Evolutionary conservation across 108 stramenopile species (phyloP).

Genomic region (Bacterosira constricta): DNA sequence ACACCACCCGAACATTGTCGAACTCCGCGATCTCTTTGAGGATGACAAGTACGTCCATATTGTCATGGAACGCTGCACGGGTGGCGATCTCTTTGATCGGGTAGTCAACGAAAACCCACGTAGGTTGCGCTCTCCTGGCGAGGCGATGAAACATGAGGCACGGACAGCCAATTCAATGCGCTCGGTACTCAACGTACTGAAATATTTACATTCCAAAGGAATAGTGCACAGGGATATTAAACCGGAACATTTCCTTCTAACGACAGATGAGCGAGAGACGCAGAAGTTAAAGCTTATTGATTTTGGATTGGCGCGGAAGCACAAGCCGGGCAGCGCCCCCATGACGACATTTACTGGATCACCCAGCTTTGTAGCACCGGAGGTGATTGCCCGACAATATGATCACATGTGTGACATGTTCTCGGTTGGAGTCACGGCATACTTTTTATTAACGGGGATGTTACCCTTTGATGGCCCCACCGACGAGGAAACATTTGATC

Average conservation of each 20-base stretch:
- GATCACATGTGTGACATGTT: constrained; percentile 45
- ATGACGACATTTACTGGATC: constrained; percentile 48
- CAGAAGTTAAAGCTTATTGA: constrained; percentile 45
- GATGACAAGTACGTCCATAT: constrained; percentile 61
- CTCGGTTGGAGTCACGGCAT: constrained; percentile 41
- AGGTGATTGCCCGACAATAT: constrained; percentile 42
- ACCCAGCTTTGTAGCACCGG: constrained; percentile 43
- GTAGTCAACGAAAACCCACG: constrained; percentile 36
- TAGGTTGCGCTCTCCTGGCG: constrained; percentile 10
- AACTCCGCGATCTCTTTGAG: constrained; percentile 65
- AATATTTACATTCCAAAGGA: constrained; percentile 30
- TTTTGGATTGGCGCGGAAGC: constrained; percentile 42
- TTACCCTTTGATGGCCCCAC: constrained; percentile 37
- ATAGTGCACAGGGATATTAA: constrained; percentile 43
- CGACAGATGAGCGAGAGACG: constrained; percentile 25
- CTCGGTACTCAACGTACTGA: constrained; percentile 32
- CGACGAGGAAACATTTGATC: constrained; percentile 42
- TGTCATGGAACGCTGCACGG: constrained; percentile 65
- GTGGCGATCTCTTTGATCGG: constrained; percentile 43
- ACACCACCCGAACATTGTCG: constrained; percentile 70
- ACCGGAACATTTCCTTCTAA: constrained; percentile 41
- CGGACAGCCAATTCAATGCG: constrained; percentile 29
- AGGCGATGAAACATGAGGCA: constrained; percentile 34
- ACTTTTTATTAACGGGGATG: constrained; percentile 46
- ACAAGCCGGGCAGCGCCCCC: constrained; percentile 30